Evolutionary conservation across 2,329 filamentous ascomycete genomes (phyloP).

Genomic region (Colletotrichum magnum): DNA sequence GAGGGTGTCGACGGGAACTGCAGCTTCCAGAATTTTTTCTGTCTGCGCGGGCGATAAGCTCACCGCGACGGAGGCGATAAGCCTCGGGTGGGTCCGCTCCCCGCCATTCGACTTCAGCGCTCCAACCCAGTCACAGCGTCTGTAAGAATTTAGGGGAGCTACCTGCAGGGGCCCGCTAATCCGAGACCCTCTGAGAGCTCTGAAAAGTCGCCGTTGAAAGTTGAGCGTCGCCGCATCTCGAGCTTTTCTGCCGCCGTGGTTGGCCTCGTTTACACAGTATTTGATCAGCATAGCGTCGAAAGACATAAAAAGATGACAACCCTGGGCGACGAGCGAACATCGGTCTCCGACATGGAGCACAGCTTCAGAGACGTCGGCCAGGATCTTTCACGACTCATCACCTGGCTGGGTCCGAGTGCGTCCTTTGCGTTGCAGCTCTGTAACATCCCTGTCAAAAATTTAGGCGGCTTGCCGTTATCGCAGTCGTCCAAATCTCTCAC

Average conservation of each 20-base stretch:
- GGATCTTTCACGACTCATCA: conserved; percentile 6
- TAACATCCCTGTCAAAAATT: conserved; percentile 31
- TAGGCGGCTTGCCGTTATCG: conserved; percentile 32
- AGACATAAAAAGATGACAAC: not conserved
- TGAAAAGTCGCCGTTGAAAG: not conserved
- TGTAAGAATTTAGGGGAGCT: not conserved
- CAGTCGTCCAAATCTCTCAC: conserved; percentile 33
- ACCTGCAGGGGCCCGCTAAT: conserved; percentile 1
- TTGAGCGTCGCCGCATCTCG: no score
- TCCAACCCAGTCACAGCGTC: not conserved
- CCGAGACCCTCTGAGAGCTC: conserved; percentile 1
- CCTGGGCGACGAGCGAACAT: not conserved
- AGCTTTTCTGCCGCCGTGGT: no score
- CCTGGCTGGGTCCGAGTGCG: conserved; percentile 7
- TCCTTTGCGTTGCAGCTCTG: conserved; percentile 10
- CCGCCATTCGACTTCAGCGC: conserved; percentile 29
- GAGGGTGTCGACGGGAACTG: conserved; percentile 7
- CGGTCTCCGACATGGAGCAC: conserved; percentile 12
- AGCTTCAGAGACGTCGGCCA: conserved; percentile 8
- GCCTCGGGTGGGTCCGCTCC: conserved; percentile 30
- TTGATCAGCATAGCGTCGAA: not conserved
- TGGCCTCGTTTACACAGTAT: no score
- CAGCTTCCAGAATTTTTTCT: conserved; percentile 43
- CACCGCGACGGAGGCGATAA: conserved; percentile 37
- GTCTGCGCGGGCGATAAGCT: conserved; percentile 41